Evolutionary conservation across 1,284 basidiomycete species (phyloP), one percentile per base, ranked within the genome.

Genomic region (Anthracocystis walkeri): DNA sequence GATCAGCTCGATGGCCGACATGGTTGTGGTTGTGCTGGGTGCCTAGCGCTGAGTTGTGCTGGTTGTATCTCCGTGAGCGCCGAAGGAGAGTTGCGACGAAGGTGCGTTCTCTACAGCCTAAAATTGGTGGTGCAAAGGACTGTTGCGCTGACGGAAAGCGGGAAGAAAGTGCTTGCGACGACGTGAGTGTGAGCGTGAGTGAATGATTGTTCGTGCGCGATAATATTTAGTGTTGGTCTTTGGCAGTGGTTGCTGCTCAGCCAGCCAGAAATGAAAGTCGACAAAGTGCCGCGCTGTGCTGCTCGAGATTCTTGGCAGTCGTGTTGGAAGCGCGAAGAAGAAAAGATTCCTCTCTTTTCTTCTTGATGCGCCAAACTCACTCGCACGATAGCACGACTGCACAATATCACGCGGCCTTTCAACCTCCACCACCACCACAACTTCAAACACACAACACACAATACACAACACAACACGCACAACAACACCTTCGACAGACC

Each of bases 1-100:
- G 70, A 84, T 78, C 45, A 83, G 78, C 76, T 84, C 84, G 52
- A 84, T 74, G 41, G 82, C 82, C 73, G 82, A 84, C 80, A 84
- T 84, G 29, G 31, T 64, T 41, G 48, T 53, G 53, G 21, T 33
- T 25, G 18, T 33, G 48, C 8, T 10, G 27, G 20, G 48, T 3
- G 8, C 11, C 25, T 23, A 29, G 27, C 5, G 5, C 14, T 29
- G 21, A 8, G 48, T 27, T 16, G 35, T 14, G 35, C 41, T 45
- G 48, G n/a, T n/a, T 25, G 21, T n/a, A 38, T 14, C 11, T 11
- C 12, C 5, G 18, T 10, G 38, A 53, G 23, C 16, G 38, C 27
- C 35, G 35, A 18, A 16, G 42, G 23, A 35, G n/a, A 40, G 41
- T 7, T 10, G 21, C 27, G 21, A 20, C 48, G 29, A 20, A 41